Evolutionary conservation across 495 filamentous ascomycete species (phyloP).

Genomic region (Podospora anserina): DNA sequence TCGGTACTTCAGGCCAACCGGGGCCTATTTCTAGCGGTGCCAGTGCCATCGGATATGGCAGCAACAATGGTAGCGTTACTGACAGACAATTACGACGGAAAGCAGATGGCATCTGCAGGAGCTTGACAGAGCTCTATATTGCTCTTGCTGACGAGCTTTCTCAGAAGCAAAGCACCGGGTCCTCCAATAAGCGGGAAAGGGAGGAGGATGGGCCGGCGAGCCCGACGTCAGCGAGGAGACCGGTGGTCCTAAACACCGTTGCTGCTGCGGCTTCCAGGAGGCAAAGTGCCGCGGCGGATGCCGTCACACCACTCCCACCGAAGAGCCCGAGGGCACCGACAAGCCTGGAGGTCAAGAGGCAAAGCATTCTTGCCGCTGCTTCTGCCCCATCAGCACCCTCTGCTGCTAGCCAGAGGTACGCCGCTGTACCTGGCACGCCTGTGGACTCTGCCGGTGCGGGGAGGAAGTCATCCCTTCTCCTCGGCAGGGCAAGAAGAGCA

Average conservation of each 20-base stretch:
- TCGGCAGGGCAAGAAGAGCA: conserved; percentile 41
- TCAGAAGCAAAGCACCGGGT: conserved; percentile 24
- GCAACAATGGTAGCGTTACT: conserved; percentile 46
- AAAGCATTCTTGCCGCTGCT: conserved; percentile 49
- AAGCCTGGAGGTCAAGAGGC: conserved; percentile 69
- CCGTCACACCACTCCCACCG: conserved; percentile 32
- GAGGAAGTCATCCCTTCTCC: conserved; percentile 46
- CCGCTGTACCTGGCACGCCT: conserved; percentile 30
- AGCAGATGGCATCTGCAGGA: conserved; percentile 88
- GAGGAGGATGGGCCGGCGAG: conserved; percentile 33
- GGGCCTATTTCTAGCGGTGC: conserved; percentile 59
- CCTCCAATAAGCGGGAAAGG: neutral
- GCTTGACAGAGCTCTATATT: conserved; percentile 87
- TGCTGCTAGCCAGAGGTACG: conserved; percentile 40
- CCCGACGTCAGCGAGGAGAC: conserved; percentile 35
- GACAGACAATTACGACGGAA: conserved; percentile 85
- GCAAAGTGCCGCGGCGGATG: conserved; percentile 36
- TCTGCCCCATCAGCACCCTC: conserved; percentile 21
- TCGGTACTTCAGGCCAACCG: conserved; percentile 60
- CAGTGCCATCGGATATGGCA: conserved; percentile 59
- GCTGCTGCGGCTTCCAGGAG: conserved; percentile 37
- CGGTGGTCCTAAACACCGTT: conserved; percentile 18
- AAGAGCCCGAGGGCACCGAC: conserved; percentile 62
- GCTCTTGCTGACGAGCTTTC: conserved; percentile 64
- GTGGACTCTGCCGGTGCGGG: conserved; percentile 32